Base-by-base conservation (phyloP, 345 rosid genomes). In the Orychophragmus violaceus region DNA sequence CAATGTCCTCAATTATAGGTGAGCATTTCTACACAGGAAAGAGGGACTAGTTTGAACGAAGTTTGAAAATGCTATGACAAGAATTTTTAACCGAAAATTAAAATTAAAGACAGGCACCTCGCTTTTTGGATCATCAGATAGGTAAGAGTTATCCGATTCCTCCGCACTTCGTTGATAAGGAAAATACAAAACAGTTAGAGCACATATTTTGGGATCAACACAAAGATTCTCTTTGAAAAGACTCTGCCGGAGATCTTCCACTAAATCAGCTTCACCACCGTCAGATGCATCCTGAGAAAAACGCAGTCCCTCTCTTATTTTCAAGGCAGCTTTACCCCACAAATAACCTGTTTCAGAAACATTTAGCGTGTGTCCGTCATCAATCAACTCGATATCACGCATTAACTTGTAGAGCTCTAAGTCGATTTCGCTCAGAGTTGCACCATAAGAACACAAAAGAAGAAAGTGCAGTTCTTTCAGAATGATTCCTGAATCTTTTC, bases 381-480 rank as follows among this genome's bases (percentile, higher is more conserved):
- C 87, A 35, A 72, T 64, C 21, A 71, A 68, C 77, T 85, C 87
- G 54, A 90, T 83, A 75, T 79, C 87, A 74, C 52, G 79, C 85
- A 88, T 74, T 69, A 90, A 44, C 74, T 60, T 72, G 77, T 79
- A 82, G 57, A 94, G 76, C 87, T 87, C 95, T 78, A 81, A 28
- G 81, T 94, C 97, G 69, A 78, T 74, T 59, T 87, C 84, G 74
- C 86, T 32, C 4, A 87, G 78, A 13, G 96, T 90, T 53, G 95
- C 99, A 75, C 90, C 89, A 81, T 94, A 94, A 59, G 96, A 87
- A 80, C 88, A 83, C 76, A 87, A 76, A 72, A 94, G 90, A 77
- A 90, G 80, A 8, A 74, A 69, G 57, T 78, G 79, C 52, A 94
- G 76, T 69, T 85, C 92, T 80, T 69, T 83, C 37, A 81, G 81